These are phyloP conservation scores for Scheffersomyces ergatensis DNA, from an alignment of 805 yeast genomes.

Conservation along the genomic window DNA sequence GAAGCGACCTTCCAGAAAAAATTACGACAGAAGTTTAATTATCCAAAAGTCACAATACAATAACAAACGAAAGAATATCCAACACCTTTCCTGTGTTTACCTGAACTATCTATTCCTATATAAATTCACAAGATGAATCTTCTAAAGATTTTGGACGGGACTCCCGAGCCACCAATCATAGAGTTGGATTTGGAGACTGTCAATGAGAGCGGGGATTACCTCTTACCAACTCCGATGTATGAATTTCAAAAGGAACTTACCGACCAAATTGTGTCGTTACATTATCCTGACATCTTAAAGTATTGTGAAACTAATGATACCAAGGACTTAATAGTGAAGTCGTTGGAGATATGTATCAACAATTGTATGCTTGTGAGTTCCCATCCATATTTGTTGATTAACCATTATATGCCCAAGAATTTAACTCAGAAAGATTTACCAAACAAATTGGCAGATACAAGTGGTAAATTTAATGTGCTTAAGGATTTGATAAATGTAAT, in stretches of 20 bases:
- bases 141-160: conserved; percentile 70
- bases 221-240: conserved; percentile 78
- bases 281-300: conserved; percentile 85
- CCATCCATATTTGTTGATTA: conserved; percentile 84
- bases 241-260: conserved; percentile 85
- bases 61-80: too few species aligned
- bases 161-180: conserved; percentile 79
- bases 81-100: too few species aligned
- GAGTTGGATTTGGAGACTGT: conserved; percentile 48
- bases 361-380: conserved; percentile 80
- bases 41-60: too few species aligned
- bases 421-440: conserved; percentile 71
- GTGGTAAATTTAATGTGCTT: conserved; percentile 80
- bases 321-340: conserved; percentile 60
- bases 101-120: not conserved
- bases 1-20: too few species aligned
- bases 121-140: conserved; percentile 55
- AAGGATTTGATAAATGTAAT: conserved; percentile 61
- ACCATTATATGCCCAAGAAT: conserved; percentile 82
- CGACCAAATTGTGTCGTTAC: conserved; percentile 88
- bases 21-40: too few species aligned
- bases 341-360: conserved; percentile 68
- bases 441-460: conserved; percentile 65
- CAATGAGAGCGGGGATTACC: conserved; percentile 60
- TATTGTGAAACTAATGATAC: conserved; percentile 67